Evolutionary conservation across 202 grass and related monocot species (phyloP).

Genomic region (Saccharum hybrid): DNA sequence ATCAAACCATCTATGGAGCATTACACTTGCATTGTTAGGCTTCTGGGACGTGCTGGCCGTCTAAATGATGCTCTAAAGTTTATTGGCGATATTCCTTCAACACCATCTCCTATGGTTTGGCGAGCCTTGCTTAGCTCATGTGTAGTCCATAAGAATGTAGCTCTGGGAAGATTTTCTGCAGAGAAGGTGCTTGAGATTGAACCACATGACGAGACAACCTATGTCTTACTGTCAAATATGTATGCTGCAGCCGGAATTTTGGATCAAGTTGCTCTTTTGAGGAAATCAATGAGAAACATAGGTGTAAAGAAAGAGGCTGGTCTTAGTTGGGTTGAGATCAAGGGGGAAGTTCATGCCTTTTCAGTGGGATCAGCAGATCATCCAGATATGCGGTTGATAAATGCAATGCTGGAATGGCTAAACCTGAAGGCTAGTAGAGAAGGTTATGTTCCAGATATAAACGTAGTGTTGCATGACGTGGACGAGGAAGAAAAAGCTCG

Average conservation of each 20-base stretch:
- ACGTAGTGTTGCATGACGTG: constrained; percentile 61
- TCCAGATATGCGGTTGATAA: constrained; percentile 63
- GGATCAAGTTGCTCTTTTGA: constrained; percentile 65
- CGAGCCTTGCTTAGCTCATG: constrained; percentile 71
- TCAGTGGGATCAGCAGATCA: constrained; percentile 59
- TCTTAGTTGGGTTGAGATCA: constrained; percentile 72
- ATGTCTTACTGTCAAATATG: constrained; percentile 78
- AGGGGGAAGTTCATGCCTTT: constrained; percentile 65
- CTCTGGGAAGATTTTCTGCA: constrained; percentile 63
- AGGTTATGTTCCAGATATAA: constrained; percentile 64
- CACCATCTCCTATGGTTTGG: constrained; percentile 72
- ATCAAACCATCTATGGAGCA: constrained; percentile 73
- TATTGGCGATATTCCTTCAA: constrained; percentile 57
- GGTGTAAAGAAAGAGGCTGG: constrained; percentile 67
- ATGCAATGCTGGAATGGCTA: constrained; percentile 68
- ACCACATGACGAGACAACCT: constrained; percentile 71
- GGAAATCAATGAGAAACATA: constrained; percentile 72
- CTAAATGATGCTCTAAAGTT: constrained; percentile 68
- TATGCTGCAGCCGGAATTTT: constrained; percentile 65
- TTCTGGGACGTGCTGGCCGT: constrained; percentile 62
- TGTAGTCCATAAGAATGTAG: constrained; percentile 69
- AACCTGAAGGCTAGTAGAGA: constrained; percentile 52
- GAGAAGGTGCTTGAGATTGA: constrained; percentile 71
- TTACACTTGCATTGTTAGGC: constrained; percentile 76
- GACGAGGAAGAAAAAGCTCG: constrained; percentile 57